Percentiles rank a stretch among this genome's conserved stretches.
Conservation (phyloP, 140 eudicot genomes). For the Bidens hawaiensis region DNA sequence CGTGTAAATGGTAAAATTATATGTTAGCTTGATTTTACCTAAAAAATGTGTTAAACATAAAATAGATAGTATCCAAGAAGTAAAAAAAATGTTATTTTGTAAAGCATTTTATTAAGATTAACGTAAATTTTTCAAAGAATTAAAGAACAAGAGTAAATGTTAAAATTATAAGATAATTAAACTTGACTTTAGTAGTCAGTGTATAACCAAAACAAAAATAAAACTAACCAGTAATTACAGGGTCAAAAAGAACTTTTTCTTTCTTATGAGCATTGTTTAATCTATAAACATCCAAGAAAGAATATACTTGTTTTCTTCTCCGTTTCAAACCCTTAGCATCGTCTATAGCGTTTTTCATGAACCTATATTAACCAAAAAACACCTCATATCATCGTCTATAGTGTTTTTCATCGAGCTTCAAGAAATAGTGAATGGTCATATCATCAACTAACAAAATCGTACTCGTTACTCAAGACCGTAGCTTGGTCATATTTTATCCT, state of each 20-base stretch:
- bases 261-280: slow-evolving; percentile 36
- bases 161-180: too few relatives aligned
- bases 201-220: not conserved
- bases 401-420: too few relatives aligned
- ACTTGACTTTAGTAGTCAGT: too few relatives aligned
- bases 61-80: too few relatives aligned
- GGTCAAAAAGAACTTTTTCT: slow-evolving; percentile 40
- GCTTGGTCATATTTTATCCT: slow-evolving; percentile 52
- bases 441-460: slow-evolving; percentile 12
- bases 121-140: too few relatives aligned
- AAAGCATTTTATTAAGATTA: too few relatives aligned
- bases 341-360: slow-evolving; percentile 40
- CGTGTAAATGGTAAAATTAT: not conserved
- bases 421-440: too few relatives aligned
- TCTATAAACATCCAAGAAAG: slow-evolving; percentile 57
- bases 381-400: too few relatives aligned
- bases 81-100: too few relatives aligned
- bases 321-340: slow-evolving; percentile 38
- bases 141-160: too few relatives aligned
- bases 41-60: too few relatives aligned
- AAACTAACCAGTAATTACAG: slow-evolving; percentile 57
- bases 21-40: too few relatives aligned
- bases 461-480: slow-evolving; percentile 67
- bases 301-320: slow-evolving; percentile 31
- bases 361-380: slow-evolving; percentile 36